Base-by-base conservation (phyloP, 2,329 filamentous ascomycete genomes). In the Colletotrichum sp. region DNA sequence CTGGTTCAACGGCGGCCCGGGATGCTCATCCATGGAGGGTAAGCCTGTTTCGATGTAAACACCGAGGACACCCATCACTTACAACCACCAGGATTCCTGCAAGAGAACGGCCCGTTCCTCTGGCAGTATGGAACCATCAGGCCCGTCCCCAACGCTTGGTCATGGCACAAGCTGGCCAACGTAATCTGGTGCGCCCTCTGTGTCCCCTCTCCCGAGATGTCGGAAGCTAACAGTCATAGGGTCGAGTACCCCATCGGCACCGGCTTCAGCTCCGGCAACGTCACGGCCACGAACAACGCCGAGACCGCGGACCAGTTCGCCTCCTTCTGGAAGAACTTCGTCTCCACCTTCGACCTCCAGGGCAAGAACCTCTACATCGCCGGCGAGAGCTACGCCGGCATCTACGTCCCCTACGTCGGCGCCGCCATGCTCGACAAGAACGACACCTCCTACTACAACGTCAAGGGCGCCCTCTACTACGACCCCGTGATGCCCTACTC, bases 131-230 rank as follows among this genome's bases (percentile, higher is more conserved):
- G 94, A 47, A 96, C 93, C 1, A 89, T 87, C 69, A 86, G 87
- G 21, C 93, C 93, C 0, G 86, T 91, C 0, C 83, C 86, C 81
- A 98, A 98, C 82, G 93, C 97, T 66, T 97, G 96, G n/a, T 96
- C 95, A 1, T 99, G 97, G 97, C 93, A 98, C 83, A 96, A 99
- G 86, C 99, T 98, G 80, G 95, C 96, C 76, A 98, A 99, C 80
- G 84, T 99, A 62, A 90, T 99, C 73, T 99, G 98, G 69, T 68
- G 27, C 38, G 55, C 8, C 12, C 15, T 21, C 1, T 18, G 5
- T 33, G 3, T 6, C 13, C 21, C 5, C 16, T 8, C 8, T 4
- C 16, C 27, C 21, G 24, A 27, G 24, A 27, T 27, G 24, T 24
- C n/a, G 11, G 16, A 8, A 61, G 36, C 55, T 67, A n/a, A 67